A percentile compares a stretch with the other conserved stretches of the same genome.
phyloP scores from a whole-genome alignment of 2,329 filamentous ascomycete genomes.

The Venturiaceae sp. region DNA sequence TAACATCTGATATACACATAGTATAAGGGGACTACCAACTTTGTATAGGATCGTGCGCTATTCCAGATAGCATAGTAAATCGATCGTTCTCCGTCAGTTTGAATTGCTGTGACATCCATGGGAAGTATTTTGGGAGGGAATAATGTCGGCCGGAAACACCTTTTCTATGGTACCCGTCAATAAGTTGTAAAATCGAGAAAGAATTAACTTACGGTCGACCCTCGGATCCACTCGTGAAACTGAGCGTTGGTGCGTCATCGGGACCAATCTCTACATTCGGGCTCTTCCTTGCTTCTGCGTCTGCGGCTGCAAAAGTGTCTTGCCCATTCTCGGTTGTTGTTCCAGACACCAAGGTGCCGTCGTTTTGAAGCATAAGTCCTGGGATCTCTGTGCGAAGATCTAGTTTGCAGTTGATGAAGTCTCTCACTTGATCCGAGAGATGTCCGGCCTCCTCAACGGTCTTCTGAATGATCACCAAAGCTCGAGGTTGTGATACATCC shows the following conservation, averaged over 20 bases:
- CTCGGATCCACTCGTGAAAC: conserved; percentile 56
- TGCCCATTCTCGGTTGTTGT: conserved; percentile 50
- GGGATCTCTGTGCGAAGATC: conserved; percentile 66
- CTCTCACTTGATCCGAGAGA: conserved; percentile 48
- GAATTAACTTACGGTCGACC: no score
- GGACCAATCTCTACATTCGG: conserved; percentile 75
- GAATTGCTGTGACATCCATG: conserved; percentile 87
- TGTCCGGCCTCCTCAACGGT: conserved; percentile 60
- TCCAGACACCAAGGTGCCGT: conserved; percentile 58
- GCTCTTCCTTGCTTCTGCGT: conserved; percentile 42
- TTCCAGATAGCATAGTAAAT: conserved; percentile 79
- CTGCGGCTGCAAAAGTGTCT: conserved; percentile 54
- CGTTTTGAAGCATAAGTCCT: conserved; percentile 58
- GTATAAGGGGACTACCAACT: no score
- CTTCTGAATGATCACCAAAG: conserved; percentile 63
- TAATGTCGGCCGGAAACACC: conserved; percentile 84
- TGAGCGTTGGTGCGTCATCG: conserved; percentile 68
- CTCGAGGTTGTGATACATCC: conserved; percentile 65
- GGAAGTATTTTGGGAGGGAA: conserved; percentile 75
- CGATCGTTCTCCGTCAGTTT: conserved; percentile 59
- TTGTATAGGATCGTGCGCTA: conserved; percentile 58
- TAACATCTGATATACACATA: no score
- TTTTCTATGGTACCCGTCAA: no score
- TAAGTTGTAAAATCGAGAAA: no score
- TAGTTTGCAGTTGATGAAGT: conserved; percentile 65